Base-by-base conservation (phyloP, 192 early-diverging fungal genomes). In the Linnemannia schmuckeri region DNA sequence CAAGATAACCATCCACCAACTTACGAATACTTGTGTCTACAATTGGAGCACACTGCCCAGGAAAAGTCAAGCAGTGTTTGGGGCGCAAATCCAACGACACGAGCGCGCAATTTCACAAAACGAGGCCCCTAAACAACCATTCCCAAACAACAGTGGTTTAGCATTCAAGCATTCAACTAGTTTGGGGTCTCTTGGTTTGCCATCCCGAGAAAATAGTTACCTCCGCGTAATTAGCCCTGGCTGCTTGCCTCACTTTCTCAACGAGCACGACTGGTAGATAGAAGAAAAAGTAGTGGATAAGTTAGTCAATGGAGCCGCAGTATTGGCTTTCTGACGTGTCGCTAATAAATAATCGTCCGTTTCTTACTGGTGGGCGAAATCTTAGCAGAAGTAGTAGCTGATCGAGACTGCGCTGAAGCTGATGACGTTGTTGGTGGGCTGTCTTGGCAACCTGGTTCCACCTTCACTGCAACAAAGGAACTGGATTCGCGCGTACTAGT, bases 11-110 rank as follows among this genome's bases (percentile, higher is more conserved):
- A 20, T 41, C 27, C 9, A 33, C 6, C 38, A 24, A 33, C 82
- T 77, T 86, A 86, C 83, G 35, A 35, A 27, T 76, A 85, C 27
- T 30, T 46, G 33, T 73, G n/a, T 27, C 2, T 2, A 38, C 83
- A 86, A 6, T 47, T 66, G 18, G 24, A 17, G 40, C 83, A 86
- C n/a, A 6, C 37, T 24, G 74, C 69, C 3, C 12, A 5, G 40
- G 79, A 76, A 63, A 86, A 86, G 47, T 80, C 55, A 15, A 46
- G 42, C 22, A 86, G 77, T 17, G 68, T 27, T 38, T 44, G 17
- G 0, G 83, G 83, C 18, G 46, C 27, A 68, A 73, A 86, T 44
- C 46, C 74, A 5, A 44, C 24, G 8, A 80, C 77, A n/a, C 73
- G n/a, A 0, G 73, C 78, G 1, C 40, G 22, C 40, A 79, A 7